phyloP scores from a whole-genome alignment of 345 rosid species.

The Ceriops zippeliana region DNA sequence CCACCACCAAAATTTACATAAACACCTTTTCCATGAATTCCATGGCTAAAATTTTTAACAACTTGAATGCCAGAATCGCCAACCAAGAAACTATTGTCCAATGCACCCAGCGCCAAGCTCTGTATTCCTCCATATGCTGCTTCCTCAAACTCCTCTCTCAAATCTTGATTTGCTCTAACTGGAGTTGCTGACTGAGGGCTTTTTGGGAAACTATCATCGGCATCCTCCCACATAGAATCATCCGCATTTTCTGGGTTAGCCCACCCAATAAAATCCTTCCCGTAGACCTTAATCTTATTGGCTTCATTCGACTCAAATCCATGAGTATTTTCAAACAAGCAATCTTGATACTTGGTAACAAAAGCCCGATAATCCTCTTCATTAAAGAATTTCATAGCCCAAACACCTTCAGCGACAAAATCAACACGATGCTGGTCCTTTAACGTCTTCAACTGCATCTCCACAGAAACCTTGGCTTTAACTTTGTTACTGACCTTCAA shows the following conservation, averaged over 20 bases:
- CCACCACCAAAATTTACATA: constrained; percentile 70
- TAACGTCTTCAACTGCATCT: constrained; percentile 67
- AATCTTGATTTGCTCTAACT: constrained; percentile 52
- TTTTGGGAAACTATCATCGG: constrained; percentile 58
- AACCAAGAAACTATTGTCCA: constrained; percentile 94
- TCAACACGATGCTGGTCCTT: constrained; percentile 86
- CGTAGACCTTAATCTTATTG: constrained; percentile 71
- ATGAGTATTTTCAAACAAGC: constrained; percentile 82
- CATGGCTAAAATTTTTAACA: constrained; percentile 83
- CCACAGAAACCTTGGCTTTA: constrained; percentile 49
- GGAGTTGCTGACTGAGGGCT: constrained; percentile 69
- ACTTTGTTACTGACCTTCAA: constrained; percentile 61
- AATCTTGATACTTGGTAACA: constrained; percentile 48
- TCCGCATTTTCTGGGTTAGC: constrained; percentile 90
- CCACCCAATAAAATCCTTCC: constrained; percentile 92
- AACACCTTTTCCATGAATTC: constrained; percentile 92
- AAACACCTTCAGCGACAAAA: constrained; percentile 78
- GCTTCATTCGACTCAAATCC: constrained; percentile 83
- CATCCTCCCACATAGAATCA: constrained; percentile 99
- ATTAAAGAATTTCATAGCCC: constrained; percentile 80
- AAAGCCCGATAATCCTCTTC: constrained; percentile 55
- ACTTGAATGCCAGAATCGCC: constrained; percentile 91
- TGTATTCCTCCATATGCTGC: constrained; percentile 82
- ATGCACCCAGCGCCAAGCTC: constrained; percentile 94
- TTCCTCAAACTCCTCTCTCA: constrained; percentile 93